Base-by-base conservation (phyloP, 2,329 filamentous ascomycete genomes). In the Exophiala bonariae region DNA sequence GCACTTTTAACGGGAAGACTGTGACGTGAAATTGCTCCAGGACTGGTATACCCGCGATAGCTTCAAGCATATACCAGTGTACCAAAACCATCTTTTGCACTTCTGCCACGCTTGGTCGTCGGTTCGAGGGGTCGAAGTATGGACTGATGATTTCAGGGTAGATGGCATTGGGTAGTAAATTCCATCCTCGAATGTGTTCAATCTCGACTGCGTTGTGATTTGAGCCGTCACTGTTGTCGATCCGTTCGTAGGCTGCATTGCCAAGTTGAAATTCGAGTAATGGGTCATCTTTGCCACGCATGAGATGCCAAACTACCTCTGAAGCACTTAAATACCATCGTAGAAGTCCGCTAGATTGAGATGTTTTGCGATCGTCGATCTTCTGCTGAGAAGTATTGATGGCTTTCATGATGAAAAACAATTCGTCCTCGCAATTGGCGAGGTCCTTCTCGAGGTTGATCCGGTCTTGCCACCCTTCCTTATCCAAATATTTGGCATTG, bases 371-470 rank as follows among this genome's bases (percentile, higher is more conserved):
- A 50, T 95, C 89, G 41, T 86, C 83, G 54, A 83, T 84, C 64
- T 91, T 93, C 50, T 90, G 80, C 68, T 99, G 93, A 4, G 92
- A 95, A 2, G 90, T 95, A 1, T 93, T 99, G 64, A 99, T 99
- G 31, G 93, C 95, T 62, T 99, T 97, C 93, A 99, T 97, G 75
- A 99, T 87, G 72, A 99, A 99, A 77, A 99, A 99, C 7, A 99
- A 72, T 67, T 99, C 95, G 61, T 99, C 93, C 66, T 97, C 93
- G 61, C 89, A 96, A 16, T 83, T 83, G 8, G 89, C 82, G 41
- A 99, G 74, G 63, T 99, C 93, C 41, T 87, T 85, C 63, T 99
- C 93, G 34, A 99, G 78, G n/a, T 85, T 73, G 49, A 96, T 76
- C 26, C 90, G 82, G 63, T 97, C 92, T 63, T 93, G 83, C 91